These are phyloP conservation scores for Sinapis alba DNA, from an alignment of 441 rosid genomes.

Conservation along the genomic window DNA sequence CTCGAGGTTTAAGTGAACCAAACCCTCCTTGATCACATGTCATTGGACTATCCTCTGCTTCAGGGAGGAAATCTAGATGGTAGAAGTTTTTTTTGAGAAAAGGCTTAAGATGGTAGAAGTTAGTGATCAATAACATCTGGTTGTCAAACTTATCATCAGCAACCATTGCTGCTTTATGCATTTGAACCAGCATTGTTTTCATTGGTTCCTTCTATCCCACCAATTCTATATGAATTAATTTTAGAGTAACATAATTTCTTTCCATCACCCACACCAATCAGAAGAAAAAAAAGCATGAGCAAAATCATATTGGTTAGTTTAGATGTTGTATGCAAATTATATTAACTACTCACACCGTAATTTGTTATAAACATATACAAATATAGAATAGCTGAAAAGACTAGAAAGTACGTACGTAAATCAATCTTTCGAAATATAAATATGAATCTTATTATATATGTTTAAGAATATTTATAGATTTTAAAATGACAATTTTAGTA, in stretches of 20 bases:
- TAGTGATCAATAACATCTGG: neutral
- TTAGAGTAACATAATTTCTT: neutral
- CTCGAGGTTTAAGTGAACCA: neutral
- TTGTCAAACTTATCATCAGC: slow-evolving; percentile 1
- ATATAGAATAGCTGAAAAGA: neutral
- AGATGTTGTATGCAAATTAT: neutral
- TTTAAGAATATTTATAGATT: neutral
- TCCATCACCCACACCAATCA: neutral
- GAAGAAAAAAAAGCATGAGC: no score
- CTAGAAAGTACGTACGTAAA: neutral
- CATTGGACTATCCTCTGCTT: neutral
- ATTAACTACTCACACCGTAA: neutral
- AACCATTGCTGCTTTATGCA: neutral
- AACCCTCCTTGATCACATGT: neutral
- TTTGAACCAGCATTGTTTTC: neutral
- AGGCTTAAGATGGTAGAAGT: neutral
- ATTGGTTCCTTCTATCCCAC: neutral
- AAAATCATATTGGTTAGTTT: neutral
- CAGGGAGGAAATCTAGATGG: neutral
- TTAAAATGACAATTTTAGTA: no score
- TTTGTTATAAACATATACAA: neutral
- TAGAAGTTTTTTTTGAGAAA: no score
- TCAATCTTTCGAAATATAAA: neutral
- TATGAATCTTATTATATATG: neutral
- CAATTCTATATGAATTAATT: neutral